Percentiles rank a stretch among this genome's conserved stretches.
phyloP scores from a whole-genome alignment of 192 early-diverging fungal genomes.

The Coemansia sp. region DNA sequence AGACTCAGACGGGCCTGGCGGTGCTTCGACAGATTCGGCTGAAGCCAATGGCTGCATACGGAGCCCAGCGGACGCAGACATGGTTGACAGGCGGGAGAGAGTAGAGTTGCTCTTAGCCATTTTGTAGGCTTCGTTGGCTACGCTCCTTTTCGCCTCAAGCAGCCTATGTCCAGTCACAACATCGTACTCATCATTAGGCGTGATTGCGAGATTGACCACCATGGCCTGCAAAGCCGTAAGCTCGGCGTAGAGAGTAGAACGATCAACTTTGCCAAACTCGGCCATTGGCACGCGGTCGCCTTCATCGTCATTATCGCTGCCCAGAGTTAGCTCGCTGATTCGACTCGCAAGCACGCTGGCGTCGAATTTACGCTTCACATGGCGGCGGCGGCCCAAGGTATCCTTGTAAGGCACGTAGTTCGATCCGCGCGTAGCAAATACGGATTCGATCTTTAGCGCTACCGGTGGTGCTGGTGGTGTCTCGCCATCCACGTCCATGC shows the following conservation, averaged over 20 bases:
- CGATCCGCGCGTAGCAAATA: neutral
- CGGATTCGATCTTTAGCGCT: neutral
- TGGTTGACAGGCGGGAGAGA: constrained; percentile 14
- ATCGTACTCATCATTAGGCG: constrained; percentile 40
- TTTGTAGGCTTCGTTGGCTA: constrained; percentile 1
- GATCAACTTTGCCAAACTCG: neutral
- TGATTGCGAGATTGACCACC: constrained; percentile 37
- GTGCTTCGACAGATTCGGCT: neutral
- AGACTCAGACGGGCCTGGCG: neutral
- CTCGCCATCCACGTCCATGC: constrained; percentile 14
- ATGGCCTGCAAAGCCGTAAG: constrained; percentile 29
- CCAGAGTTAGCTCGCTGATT: constrained; percentile 9
- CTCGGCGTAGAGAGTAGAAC: constrained; percentile 20
- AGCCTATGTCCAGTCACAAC: constrained; percentile 26
- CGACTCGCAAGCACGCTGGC: constrained; percentile 2
- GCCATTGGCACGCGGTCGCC: neutral
- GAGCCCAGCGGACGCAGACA: constrained; percentile 36
- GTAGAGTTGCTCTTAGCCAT: constrained; percentile 6
- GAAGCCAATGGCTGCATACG: neutral
- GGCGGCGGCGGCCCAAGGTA: constrained; percentile 3
- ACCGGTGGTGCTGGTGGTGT: neutral
- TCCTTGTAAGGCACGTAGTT: constrained; percentile 13
- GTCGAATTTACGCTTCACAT: constrained; percentile 24
- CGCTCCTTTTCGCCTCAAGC: constrained; percentile 3
- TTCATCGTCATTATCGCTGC: neutral